Base-by-base conservation (phyloP, 2,329 filamentous ascomycete genomes). In the Stemphylium vesicarium region DNA sequence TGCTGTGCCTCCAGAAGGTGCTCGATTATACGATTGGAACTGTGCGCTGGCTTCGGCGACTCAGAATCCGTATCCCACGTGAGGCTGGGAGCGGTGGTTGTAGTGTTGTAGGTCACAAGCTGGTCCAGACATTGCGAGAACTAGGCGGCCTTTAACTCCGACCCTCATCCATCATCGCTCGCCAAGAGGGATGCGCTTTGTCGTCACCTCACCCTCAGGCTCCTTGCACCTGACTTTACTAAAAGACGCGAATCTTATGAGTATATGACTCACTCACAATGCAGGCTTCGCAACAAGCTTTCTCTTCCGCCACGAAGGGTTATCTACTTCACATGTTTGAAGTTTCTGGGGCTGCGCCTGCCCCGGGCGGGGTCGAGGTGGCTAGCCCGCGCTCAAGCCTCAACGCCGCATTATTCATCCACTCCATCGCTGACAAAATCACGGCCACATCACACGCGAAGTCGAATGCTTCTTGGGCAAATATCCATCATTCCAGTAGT, bases 111-210 rank as follows among this genome's bases (percentile, higher is more conserved):
- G 33, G 49, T 51, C 42, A 32, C 41, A 40, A 39, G 20, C 38
- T 18, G 48, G 37, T 50, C 37, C 42, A 32, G 50, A 41, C 52
- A 35, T 31, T 52, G 42, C 50, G 50, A 63, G 55, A 52, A 51
- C 59, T 53, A 57, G 50, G 54, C 56, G 43, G 53, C 43, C 49
- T 56, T 66, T 59, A 64, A 65, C 55, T 65, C 62, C 62, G 59
- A 57, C 31, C 22, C 39, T 52, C 45, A 50, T 22, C 37, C 31
- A 56, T 47, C 24, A 37, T 39, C 31, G 57, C 57, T 39, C 31
- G 57, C 57, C 57, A 59, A 59, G 57, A 20, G 18, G 36, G 26
- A 22, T 46, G 56, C 39, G 35, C 44, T 38, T 48, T n/a, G 26
- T 13, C 56, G 55, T 31, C 53, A 42, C 33, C 16, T 56, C 47